These are phyloP conservation scores for Mycena alexandri DNA, from an alignment of 768 basidiomycete species.

Conservation along the genomic window DNA sequence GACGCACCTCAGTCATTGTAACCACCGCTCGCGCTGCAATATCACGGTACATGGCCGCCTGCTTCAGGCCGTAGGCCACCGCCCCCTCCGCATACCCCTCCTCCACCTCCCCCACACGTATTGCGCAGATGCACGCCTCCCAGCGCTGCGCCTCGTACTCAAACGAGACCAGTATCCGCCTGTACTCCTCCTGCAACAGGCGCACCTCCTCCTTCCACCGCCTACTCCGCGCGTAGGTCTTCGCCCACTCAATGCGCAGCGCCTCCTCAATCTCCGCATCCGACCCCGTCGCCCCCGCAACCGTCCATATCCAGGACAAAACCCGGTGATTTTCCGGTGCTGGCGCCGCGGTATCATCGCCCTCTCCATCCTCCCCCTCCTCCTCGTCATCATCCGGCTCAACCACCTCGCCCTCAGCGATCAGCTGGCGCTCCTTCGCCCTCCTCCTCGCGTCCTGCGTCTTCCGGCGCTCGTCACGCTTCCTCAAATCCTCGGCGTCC, in stretches of 20 bases:
- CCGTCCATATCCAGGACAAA: constrained; percentile 1
- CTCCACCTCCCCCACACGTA: constrained; percentile 1
- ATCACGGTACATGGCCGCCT: too few relatives aligned
- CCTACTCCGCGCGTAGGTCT: constrained; percentile 4
- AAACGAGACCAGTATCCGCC: constrained; percentile 6
- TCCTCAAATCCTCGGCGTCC: not conserved
- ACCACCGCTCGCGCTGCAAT: too few relatives aligned
- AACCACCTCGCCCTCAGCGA: not conserved
- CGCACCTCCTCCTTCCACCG: constrained; percentile 37
- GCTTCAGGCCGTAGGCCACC: too few relatives aligned
- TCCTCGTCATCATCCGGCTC: not conserved
- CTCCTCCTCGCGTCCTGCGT: not conserved
- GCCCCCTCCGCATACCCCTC: not conserved
- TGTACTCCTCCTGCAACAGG: constrained; percentile 37
- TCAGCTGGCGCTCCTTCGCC: not conserved
- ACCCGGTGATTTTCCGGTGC: not conserved
- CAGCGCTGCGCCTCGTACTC: not conserved
- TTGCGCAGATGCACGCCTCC: not conserved
- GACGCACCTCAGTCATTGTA: too few relatives aligned
- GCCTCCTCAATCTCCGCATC: constrained; percentile 20
- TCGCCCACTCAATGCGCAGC: constrained; percentile 26
- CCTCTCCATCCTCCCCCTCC: too few relatives aligned
- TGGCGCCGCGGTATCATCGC: not conserved
- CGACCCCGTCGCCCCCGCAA: not conserved
- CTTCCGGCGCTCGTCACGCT: not conserved